These are phyloP conservation scores for Chondrus crispus DNA, from an alignment of 23 red algal species.

Conservation along the genomic window DNA sequence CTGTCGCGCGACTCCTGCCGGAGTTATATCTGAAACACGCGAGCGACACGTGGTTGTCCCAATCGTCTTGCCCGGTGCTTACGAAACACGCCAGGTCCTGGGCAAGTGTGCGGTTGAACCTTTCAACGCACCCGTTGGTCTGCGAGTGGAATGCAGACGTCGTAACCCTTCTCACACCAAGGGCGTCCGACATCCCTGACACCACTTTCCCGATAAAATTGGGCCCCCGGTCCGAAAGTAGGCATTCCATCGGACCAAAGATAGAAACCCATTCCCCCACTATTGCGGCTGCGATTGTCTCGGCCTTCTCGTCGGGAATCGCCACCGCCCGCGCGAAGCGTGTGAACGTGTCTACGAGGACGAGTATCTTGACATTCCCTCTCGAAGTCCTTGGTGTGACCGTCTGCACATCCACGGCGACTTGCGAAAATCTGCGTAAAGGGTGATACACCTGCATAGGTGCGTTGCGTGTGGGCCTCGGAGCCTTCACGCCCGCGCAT, in stretches of 20 bases:
- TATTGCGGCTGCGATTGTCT: conserved; percentile 1
- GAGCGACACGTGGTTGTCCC: background rate
- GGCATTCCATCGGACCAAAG: background rate
- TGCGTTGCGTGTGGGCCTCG: background rate
- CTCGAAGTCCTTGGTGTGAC: background rate
- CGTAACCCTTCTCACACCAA: background rate
- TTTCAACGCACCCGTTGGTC: conserved; percentile 8
- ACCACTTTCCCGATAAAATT: background rate
- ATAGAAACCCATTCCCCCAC: background rate
- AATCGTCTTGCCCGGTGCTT: background rate
- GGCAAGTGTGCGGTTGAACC: background rate
- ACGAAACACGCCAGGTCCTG: conserved; percentile 22
- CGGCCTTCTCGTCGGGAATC: background rate
- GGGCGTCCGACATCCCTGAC: background rate
- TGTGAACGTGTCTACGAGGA: background rate
- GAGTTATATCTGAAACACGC: conserved; percentile 13
- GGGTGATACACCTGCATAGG: background rate
- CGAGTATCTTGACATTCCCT: background rate
- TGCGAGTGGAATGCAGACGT: background rate
- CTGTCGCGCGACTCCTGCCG: background rate
- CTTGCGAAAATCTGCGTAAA: background rate
- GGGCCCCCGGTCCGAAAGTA: background rate
- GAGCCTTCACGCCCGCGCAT: background rate
- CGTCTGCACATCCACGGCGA: background rate
- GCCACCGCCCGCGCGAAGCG: background rate